A percentile compares a stretch with the other conserved stretches of the same genome.
Evolutionary conservation across 345 rosid species (phyloP).

Genomic region (Lagerstroemia speciosa): DNA sequence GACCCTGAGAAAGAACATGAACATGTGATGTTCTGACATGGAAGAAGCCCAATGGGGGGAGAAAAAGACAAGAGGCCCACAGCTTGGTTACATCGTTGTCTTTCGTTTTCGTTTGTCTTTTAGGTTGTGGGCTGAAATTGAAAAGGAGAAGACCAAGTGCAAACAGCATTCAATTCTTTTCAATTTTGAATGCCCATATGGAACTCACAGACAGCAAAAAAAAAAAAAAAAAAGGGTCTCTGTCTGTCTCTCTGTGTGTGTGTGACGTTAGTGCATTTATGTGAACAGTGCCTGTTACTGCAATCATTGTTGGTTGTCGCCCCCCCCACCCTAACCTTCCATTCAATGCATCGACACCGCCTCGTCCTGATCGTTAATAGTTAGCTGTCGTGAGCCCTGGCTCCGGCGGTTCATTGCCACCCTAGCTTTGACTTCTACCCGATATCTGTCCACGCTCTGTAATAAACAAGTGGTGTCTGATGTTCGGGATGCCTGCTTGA

Average conservation of each 20-base stretch:
- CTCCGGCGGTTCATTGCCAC: too few relatives aligned
- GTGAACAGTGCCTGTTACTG: neutral
- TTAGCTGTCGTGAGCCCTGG: too few relatives aligned
- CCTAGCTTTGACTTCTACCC: too few relatives aligned
- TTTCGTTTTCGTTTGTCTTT: neutral
- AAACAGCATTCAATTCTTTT: too few relatives aligned
- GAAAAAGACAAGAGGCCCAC: neutral
- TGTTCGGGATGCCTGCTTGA: too few relatives aligned
- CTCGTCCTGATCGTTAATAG: too few relatives aligned
- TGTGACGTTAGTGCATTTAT: neutral
- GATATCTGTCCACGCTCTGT: too few relatives aligned
- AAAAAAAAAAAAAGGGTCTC: neutral
- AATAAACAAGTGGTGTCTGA: too few relatives aligned
- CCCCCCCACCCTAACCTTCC: too few relatives aligned
- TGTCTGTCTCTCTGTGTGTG: too few relatives aligned
- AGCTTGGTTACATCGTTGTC: neutral
- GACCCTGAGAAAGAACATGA: conserved; percentile 1
- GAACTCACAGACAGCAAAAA: neutral
- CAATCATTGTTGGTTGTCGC: neutral
- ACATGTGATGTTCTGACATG: conserved; percentile 3
- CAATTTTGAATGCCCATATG: neutral
- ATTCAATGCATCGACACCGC: too few relatives aligned
- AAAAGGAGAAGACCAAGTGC: neutral
- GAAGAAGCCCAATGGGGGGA: neutral
- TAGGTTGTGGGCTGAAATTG: neutral